Evolutionary conservation across 176 grass and related monocot genomes (phyloP).

Genomic region (Echinochloa phyllopogon): DNA sequence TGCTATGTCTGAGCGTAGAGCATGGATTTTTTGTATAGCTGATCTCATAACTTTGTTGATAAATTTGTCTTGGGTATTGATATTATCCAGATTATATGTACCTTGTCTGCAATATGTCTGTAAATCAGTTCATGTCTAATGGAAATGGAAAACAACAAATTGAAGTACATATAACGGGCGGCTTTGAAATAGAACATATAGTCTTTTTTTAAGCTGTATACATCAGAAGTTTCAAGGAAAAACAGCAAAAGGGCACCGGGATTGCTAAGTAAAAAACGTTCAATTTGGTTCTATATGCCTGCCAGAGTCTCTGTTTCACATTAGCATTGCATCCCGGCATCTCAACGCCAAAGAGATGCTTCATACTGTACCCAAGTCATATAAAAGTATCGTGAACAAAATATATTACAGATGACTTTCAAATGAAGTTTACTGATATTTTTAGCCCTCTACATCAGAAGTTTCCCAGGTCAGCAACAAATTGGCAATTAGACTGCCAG

Average conservation of each 20-base stretch:
- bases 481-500: not conserved
- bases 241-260: too few relatives aligned
- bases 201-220: too few relatives aligned
- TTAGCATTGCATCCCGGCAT: too few relatives aligned
- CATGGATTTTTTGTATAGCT: conserved; percentile 16
- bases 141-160: not conserved
- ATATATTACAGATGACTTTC: not conserved
- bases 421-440: not conserved
- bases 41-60: not conserved
- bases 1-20: conserved; percentile 15
- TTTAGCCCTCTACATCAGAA: not conserved
- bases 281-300: too few relatives aligned
- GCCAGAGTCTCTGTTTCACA: too few relatives aligned
- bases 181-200: not conserved
- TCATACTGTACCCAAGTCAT: not conserved
- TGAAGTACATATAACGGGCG: too few relatives aligned
- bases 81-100: not conserved
- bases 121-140: not conserved
- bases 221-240: too few relatives aligned
- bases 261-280: too few relatives aligned
- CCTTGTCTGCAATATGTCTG: not conserved
- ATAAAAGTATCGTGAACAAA: not conserved
- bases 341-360: not conserved
- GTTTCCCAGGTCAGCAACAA: not conserved
- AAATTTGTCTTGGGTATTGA: not conserved